These are phyloP conservation scores for Barbatosphaeria neglecta DNA, from an alignment of 495 filamentous ascomycete species.

Conservation along the genomic window DNA sequence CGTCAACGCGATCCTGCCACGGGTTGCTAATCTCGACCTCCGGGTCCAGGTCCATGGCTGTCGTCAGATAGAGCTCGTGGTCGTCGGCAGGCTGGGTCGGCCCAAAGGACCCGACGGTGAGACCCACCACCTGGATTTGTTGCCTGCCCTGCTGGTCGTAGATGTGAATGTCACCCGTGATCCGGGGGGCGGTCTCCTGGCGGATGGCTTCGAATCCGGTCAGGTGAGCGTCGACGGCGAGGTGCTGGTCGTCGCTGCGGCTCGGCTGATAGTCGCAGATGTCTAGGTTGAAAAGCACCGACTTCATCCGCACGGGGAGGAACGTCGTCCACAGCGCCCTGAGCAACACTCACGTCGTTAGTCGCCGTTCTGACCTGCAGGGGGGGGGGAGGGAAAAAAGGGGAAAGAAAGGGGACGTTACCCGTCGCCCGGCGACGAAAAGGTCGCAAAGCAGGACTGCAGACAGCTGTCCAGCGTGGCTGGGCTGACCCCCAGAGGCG, in stretches of 20 bases:
- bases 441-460: constrained; percentile 31
- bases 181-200: constrained; percentile 13
- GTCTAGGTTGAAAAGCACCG: constrained; percentile 27
- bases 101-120: constrained; percentile 24
- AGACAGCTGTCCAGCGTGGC: constrained; percentile 36
- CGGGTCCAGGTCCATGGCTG: constrained; percentile 26
- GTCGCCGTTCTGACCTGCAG: neutral
- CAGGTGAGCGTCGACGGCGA: constrained; percentile 26
- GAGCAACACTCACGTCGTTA: constrained; percentile 1
- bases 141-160: constrained; percentile 19
- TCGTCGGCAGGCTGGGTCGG: constrained; percentile 28
- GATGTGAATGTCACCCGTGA: constrained; percentile 25
- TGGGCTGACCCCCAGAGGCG: constrained; percentile 30
- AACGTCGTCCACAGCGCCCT: constrained; percentile 34
- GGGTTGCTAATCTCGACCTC: constrained; percentile 25
- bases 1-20: neutral
- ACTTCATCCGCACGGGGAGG: constrained; percentile 22
- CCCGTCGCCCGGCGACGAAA: constrained; percentile 33
- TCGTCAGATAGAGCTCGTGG: constrained; percentile 31
- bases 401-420: constrained; percentile 3
- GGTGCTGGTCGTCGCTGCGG: constrained; percentile 6
- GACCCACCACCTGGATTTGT: constrained; percentile 28
- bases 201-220: constrained; percentile 11
- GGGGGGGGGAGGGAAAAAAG: too few species aligned
- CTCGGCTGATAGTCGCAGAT: constrained; percentile 6